Conservation (phyloP, 768 basidiomycete species). For the Lactarius indigo region DNA sequence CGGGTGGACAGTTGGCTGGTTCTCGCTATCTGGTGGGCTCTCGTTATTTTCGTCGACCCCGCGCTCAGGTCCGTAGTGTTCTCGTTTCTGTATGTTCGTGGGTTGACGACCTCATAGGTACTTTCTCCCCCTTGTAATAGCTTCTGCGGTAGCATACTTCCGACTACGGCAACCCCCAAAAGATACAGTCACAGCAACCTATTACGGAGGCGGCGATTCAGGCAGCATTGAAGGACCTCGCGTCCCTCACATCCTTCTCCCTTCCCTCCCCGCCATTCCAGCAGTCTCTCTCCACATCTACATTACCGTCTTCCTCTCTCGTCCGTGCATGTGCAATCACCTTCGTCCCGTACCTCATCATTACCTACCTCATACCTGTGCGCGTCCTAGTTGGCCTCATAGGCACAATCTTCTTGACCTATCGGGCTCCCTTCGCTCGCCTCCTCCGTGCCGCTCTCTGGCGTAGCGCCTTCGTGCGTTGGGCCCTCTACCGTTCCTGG, state of each 20-base stretch:
- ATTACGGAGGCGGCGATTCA: constrained; percentile 57
- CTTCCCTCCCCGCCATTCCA: constrained; percentile 34
- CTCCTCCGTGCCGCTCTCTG: constrained; percentile 53
- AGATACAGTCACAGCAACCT: constrained; percentile 29
- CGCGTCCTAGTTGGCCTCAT: constrained; percentile 55
- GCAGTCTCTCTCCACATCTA: constrained; percentile 32
- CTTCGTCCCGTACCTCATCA: constrained; percentile 63
- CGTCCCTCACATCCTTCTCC: constrained; percentile 60
- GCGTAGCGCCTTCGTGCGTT: constrained; percentile 66
- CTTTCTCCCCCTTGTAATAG: constrained; percentile 50
- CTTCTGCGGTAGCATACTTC: constrained; percentile 38
- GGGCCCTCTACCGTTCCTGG: constrained; percentile 51
- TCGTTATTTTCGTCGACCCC: constrained; percentile 52
- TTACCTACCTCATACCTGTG: constrained; percentile 60
- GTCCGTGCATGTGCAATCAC: constrained; percentile 55
- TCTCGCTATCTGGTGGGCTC: constrained; percentile 72
- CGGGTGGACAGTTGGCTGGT: constrained; percentile 65
- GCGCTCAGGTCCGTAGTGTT: constrained; percentile 45
- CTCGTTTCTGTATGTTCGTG: not conserved
- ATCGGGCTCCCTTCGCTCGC: constrained; percentile 65
- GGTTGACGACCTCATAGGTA: constrained; percentile 40
- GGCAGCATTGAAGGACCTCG: constrained; percentile 58
- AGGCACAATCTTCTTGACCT: constrained; percentile 57
- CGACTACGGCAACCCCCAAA: constrained; percentile 27
- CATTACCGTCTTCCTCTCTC: constrained; percentile 36